Conservation (phyloP, 805 yeast genomes). For the Lipomyces sp. region DNA sequence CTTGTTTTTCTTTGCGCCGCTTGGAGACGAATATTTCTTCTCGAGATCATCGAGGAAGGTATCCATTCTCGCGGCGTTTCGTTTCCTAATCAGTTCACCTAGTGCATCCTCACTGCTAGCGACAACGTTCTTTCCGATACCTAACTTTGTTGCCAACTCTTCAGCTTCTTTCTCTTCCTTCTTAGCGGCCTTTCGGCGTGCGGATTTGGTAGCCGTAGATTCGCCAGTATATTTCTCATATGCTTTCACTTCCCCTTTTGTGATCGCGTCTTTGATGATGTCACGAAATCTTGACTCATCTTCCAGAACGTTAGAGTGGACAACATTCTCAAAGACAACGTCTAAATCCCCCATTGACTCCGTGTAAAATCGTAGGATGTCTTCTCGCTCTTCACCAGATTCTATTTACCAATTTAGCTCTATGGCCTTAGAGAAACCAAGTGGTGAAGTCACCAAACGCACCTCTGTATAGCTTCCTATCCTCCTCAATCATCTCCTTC, state of each 20-base stretch:
- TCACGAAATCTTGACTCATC: constrained; percentile 67
- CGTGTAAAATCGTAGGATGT: constrained; percentile 63
- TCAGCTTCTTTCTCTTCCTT: constrained; percentile 56
- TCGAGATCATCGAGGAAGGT: constrained; percentile 44
- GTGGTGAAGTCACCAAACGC: constrained; percentile 22
- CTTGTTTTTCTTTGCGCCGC: constrained; percentile 10
- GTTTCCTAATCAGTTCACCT: constrained; percentile 47
- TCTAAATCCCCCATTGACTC: constrained; percentile 71
- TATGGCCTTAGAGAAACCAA: neutral
- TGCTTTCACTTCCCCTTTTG: constrained; percentile 47
- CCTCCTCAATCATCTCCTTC: constrained; percentile 63
- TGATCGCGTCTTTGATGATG: constrained; percentile 55
- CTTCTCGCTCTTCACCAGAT: constrained; percentile 51
- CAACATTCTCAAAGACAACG: constrained; percentile 70
- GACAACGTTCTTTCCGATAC: constrained; percentile 42
- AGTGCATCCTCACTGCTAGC: constrained; percentile 43
- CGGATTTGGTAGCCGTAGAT: constrained; percentile 52
- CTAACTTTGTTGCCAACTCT: constrained; percentile 61
- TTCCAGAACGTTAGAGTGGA: constrained; percentile 69
- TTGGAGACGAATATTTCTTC: constrained; percentile 42
- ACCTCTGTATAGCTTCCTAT: constrained; percentile 64
- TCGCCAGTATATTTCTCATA: constrained; percentile 55
- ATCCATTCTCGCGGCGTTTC: constrained; percentile 42
- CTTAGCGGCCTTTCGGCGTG: constrained; percentile 49
- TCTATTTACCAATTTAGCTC: constrained; percentile 14